These are phyloP conservation scores for Blastocystis hominis DNA, from an alignment of 352 stramenopile species.

Conservation along the genomic window DNA sequence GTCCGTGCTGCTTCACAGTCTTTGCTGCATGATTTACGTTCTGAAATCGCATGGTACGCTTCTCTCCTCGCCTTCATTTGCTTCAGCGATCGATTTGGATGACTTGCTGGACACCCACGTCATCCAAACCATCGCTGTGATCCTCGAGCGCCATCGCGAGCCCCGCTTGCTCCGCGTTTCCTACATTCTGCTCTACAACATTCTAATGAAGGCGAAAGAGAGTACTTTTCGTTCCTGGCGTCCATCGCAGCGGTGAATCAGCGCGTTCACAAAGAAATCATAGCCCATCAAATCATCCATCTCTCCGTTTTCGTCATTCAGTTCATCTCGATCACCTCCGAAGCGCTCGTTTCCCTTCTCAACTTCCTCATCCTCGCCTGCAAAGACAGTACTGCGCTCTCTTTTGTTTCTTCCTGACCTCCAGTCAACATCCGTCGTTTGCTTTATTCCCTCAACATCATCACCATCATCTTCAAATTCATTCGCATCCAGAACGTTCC, in stretches of 20 bases:
- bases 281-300: background rate
- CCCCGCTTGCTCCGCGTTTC: background rate
- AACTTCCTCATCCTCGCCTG: conserved; percentile 35
- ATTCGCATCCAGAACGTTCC: background rate
- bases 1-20: background rate
- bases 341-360: background rate
- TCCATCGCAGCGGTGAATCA: background rate
- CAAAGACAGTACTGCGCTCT: background rate
- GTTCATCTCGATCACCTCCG: conserved; percentile 14
- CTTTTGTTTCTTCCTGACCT: background rate
- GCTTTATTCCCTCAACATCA: background rate
- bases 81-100: background rate
- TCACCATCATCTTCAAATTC: background rate
- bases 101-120: conserved; percentile 17
- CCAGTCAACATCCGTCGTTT: background rate
- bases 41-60: background rate
- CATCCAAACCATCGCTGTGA: background rate
- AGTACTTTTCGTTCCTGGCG: background rate
- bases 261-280: background rate
- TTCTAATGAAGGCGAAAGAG: background rate
- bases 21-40: background rate
- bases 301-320: conserved; percentile 3
- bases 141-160: conserved; percentile 9
- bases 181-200: background rate
- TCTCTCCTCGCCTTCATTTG: background rate